Base-by-base conservation (phyloP, 371 early-diverging fungal genomes). In the Polyrhizophydium stewartii region DNA sequence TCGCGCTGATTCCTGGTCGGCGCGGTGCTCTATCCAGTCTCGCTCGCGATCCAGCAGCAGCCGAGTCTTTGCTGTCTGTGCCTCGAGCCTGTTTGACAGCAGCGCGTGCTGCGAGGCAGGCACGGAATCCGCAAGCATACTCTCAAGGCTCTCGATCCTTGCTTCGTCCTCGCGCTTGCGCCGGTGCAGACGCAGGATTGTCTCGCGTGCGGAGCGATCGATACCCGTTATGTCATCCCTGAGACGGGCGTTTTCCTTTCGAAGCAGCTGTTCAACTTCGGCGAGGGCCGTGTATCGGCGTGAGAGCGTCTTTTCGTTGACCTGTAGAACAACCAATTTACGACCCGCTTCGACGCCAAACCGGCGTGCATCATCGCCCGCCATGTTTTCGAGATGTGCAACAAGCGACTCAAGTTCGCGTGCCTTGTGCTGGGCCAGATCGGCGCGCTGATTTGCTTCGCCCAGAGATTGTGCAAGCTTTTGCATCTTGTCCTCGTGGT, bases 31-130 rank as follows among this genome's bases (percentile, higher is more conserved):
- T 21, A 70, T 62, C 71, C 72, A 71, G n/a, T 69, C 53, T 17
- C 64, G 66, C 56, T 77, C 73, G 31, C 62, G 45, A 22, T 74
- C 73, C 7, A 74, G 55, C 19, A 77, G 63, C 6, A 70, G 51
- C 38, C 59, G 59, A 12, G 61, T 68, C 37, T 72, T 67, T 2
- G 77, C 59, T 13, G 60, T 63, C 28, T 70, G 60, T 5, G 69
- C 50, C 7, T 65, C 51, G 25, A 71, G n/a, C 31, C 45, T 57
- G 49, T 73, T 66, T 37, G 63, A 56, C 10, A 69, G 38, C 27
- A 49, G 33, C 2, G 33, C 37, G 41, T 67, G 66, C 17, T 71
- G 61, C 22, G 37, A 19, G 19, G 21, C n/a, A 1, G 74, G 70
- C 9, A 77, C 73, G 0, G 77, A 74, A 1, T 66, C 62, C 19